Evolutionary conservation across 2,329 filamentous ascomycete species (phyloP).

Genomic region (Penicillium fuscoglaucum): DNA sequence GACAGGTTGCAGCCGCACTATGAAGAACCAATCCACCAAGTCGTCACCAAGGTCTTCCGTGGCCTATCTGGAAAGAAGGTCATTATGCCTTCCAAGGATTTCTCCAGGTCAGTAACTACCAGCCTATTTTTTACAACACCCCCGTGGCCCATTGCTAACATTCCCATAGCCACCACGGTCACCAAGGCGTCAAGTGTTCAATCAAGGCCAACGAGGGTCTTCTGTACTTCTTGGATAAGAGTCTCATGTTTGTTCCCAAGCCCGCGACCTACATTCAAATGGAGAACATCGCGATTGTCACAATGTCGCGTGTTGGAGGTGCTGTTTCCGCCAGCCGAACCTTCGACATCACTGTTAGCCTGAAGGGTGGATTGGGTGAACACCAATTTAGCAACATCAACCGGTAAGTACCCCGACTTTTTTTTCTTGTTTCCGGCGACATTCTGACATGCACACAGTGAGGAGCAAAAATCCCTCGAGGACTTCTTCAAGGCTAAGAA

Average conservation of each 20-base stretch:
- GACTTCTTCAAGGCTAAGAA: conserved; percentile 96
- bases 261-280: conserved; percentile 96
- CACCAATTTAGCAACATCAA: conserved; percentile 99
- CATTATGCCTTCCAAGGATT: conserved; percentile 89
- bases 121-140: background rate
- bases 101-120: conserved; percentile 60
- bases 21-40: conserved; percentile 88
- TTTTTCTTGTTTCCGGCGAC: background rate
- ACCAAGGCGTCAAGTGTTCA: conserved; percentile 97
- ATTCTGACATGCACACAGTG: conserved; percentile 48
- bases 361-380: conserved; percentile 84
- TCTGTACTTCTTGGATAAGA: conserved; percentile 95
- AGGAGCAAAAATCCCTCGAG: conserved; percentile 95
- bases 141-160: conserved; percentile 20
- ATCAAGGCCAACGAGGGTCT: conserved; percentile 99
- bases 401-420: conserved; percentile 51
- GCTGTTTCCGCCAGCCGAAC: conserved; percentile 91
- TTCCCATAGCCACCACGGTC: conserved; percentile 69
- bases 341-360: conserved; percentile 90
- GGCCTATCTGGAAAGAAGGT: conserved; percentile 94
- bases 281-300: conserved; percentile 87
- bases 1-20: conserved; percentile 87
- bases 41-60: conserved; percentile 93
- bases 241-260: conserved; percentile 98
- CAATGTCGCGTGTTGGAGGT: conserved; percentile 92